Evolutionary conservation across 2,329 filamentous ascomycete genomes (phyloP), one percentile per base, ranked within the genome.

Genomic region (Venturia effusa): DNA sequence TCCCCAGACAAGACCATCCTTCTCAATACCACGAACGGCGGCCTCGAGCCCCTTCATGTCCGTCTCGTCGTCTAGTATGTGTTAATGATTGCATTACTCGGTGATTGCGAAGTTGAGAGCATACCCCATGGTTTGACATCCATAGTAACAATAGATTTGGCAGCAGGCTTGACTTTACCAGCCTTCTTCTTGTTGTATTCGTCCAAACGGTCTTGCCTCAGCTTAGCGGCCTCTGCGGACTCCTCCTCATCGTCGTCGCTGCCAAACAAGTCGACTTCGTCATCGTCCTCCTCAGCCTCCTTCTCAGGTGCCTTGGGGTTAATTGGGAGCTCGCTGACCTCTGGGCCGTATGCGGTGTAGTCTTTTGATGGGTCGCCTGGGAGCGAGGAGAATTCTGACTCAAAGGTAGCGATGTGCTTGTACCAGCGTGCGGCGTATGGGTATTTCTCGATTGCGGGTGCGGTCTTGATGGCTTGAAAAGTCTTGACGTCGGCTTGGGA

Each of bases 121-220:
- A 71, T 89, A 96, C 93, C 94, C 93, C 94, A 97, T 74, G 94
- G 94, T 87, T 99, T 99, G 70, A 99, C 89, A 73, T 97, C 93
- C 70, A 99, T 73, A 69, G 92, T 97, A 74, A 97, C 92, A 67
- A 97, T 83, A 66, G 93, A 97, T 86, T 99, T 99, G 77, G 94
- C 94, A 67, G 88, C 87, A 70, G 86, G 83, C 90, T 97, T 97
- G 69, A 83, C 81, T 86, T 96, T 96, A 78, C 84, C 84, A 70
- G 88, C 91, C 89, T 97, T 97, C 90, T 97, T 97, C 83, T 91
- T 89, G 78, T 85, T 88, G 87, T 97, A 97, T 78, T 93, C 93
- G 67, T 86, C 92, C 70, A 99, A 84, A 76, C 92, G 89, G 83
- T 92, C 89, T 78, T 95, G 91, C 74, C 90, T 90, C 77, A 96